Percentiles rank a stretch among this genome's conserved stretches.
Evolutionary conservation across 225 moss, liverwort and hornwort species (phyloP).

Genomic region (Antitrichia curtipendula): DNA sequence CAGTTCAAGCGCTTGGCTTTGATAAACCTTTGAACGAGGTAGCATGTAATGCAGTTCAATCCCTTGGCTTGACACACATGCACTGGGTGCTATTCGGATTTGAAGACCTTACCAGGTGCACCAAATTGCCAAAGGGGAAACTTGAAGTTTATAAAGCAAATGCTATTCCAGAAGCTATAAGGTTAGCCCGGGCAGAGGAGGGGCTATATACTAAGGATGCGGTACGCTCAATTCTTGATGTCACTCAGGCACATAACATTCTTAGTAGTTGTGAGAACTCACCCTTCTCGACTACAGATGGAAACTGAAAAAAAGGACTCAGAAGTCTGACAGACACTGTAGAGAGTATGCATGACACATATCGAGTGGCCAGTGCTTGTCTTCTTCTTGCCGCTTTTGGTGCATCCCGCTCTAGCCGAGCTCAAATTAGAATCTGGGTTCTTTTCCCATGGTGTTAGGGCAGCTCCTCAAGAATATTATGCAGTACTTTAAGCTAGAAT

Average conservation of each 20-base stretch:
- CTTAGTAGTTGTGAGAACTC: not conserved
- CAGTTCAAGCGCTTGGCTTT: not conserved
- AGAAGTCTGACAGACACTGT: not conserved
- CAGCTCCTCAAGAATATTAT: not conserved
- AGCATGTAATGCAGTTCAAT: not conserved
- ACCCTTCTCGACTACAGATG: not conserved
- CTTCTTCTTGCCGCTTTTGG: not conserved
- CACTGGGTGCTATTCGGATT: not conserved
- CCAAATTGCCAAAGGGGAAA: not conserved
- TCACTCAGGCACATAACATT: too few relatives aligned
- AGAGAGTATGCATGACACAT: not conserved
- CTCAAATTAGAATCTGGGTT: not conserved
- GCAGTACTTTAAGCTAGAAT: not conserved
- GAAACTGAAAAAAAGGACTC: not conserved
- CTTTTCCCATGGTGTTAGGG: not conserved
- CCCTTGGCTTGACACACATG: not conserved
- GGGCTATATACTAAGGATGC: not conserved
- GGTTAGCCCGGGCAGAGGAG: not conserved
- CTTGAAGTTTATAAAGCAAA: not conserved
- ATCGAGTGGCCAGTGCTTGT: not conserved
- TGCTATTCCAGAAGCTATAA: slow-evolving; percentile 5
- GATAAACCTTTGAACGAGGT: not conserved
- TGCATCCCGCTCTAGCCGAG: not conserved
- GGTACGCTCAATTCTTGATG: slow-evolving; percentile 2
- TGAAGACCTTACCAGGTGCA: not conserved